Percentiles rank a stretch among this genome's conserved stretches.
Evolutionary conservation across 2,329 filamentous ascomycete genomes (phyloP).

Genomic region (Leptographium procerum): DNA sequence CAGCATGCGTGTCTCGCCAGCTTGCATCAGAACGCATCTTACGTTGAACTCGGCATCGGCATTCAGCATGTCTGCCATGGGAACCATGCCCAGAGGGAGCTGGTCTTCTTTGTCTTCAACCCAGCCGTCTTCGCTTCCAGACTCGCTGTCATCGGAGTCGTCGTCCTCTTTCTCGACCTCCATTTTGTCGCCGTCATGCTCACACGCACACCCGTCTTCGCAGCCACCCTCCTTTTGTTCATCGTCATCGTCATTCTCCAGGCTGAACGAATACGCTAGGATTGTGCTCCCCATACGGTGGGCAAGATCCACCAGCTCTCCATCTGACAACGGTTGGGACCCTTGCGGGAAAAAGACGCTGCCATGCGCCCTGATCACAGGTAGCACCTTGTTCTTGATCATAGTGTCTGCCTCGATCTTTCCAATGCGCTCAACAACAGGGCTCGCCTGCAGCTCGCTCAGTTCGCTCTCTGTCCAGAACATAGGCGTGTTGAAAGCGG

Average conservation of each 20-base stretch:
- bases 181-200: conserved; percentile 31
- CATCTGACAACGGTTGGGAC: conserved; percentile 25
- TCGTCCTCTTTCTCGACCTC: conserved; percentile 20
- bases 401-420: conserved; percentile 58
- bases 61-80: conserved; percentile 81
- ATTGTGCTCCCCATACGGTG: conserved; percentile 80
- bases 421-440: conserved; percentile 67
- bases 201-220: conserved; percentile 2
- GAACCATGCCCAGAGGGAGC: conserved; percentile 71
- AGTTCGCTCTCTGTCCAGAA: conserved; percentile 71
- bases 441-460: conserved; percentile 61
- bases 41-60: conserved; percentile 83
- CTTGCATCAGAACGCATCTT: conserved; percentile 16
- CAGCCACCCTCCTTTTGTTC: conserved; percentile 14
- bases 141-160: conserved; percentile 49
- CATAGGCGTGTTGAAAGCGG: conserved; percentile 73
- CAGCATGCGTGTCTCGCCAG: conserved; percentile 37
- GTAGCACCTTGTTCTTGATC: conserved; percentile 47
- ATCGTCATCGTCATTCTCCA: conserved; percentile 49
- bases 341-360: conserved; percentile 32
- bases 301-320: conserved; percentile 40
- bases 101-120: conserved; percentile 50
- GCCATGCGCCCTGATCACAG: conserved; percentile 34
- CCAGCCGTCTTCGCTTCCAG: conserved; percentile 52
- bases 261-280: conserved; percentile 75